Base-by-base conservation (phyloP, 495 filamentous ascomycete genomes). In the Massariosphaeria phaeospora region DNA sequence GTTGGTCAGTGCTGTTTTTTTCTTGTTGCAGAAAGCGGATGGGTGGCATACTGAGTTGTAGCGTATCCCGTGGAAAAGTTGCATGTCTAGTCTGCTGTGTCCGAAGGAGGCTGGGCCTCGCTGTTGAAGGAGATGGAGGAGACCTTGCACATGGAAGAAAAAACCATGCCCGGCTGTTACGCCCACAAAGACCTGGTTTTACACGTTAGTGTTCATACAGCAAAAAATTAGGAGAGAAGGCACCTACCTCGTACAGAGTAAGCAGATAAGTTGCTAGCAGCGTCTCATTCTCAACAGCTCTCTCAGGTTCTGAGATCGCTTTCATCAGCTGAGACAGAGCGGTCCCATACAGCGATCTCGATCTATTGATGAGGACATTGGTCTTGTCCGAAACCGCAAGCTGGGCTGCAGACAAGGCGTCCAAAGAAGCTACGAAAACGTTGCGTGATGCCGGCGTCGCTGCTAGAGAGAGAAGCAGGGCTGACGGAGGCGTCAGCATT, bases 91-190 rank as follows among this genome's bases (percentile, higher is more conserved):
- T 21, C 18, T 31, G 0, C 42, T 18, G 13, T 57, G n/a, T n/a
- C n/a, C 48, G 23, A 62, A 31, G 2, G 59, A 53, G 1, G 33
- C 21, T 1, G 59, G 59, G 12, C 59, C 53, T 24, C 59, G 53
- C 15, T 27, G 23, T 21, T 46, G 53, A 1, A 62, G 34, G 26
- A 62, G 38, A 21, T 36, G 53, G 1, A 57, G 40, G 1, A 48
- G 11, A 13, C 59, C 59, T 35, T 62, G 53, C 9, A 57, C 41
- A 42, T 62, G 52, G 25, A 52, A 57, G 43, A 62, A 57, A 44
- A 62, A 62, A 12, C 59, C 59, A n/a, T 48, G 43, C 4, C 53
- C 59, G 8, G 39, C 26, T 10, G 40, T 53, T 5, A 53, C 33
- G n/a, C 59, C 53, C n/a, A 57, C 48, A 26, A 57, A 62, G 21